Evolutionary conservation across 352 stramenopile genomes (phyloP).

Genomic region (Phytophthora multivora): DNA sequence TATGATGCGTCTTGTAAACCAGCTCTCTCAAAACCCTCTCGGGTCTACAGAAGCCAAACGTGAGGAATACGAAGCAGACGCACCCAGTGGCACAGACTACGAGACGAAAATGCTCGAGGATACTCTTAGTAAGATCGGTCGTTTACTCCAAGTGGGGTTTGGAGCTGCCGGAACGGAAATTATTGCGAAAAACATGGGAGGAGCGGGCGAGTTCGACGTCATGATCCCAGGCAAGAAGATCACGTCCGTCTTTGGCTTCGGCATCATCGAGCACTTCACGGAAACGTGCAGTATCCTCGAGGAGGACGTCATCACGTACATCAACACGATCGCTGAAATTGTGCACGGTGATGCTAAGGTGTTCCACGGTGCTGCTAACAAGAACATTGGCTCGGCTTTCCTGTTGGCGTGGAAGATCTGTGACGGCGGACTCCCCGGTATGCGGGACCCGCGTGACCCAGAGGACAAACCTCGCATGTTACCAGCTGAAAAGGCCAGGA

Average conservation of each 20-base stretch:
- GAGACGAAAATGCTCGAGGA: slow-evolving; percentile 97
- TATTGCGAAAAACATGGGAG: slow-evolving; percentile 97
- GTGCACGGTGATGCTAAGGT: slow-evolving; percentile 94
- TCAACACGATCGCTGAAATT: slow-evolving; percentile 97
- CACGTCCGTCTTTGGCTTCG: slow-evolving; percentile 96
- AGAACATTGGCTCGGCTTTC: slow-evolving; percentile 96
- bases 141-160: slow-evolving; percentile 96
- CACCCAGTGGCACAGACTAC: slow-evolving; percentile 67
- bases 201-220: slow-evolving; percentile 92
- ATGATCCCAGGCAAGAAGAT: slow-evolving; percentile 98
- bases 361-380: slow-evolving; percentile 96
- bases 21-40: slow-evolving; percentile 71
- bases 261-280: slow-evolving; percentile 96
- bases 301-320: slow-evolving; percentile 97
- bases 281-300: slow-evolving; percentile 92
- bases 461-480: slow-evolving; percentile 78
- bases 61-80: slow-evolving; percentile 80
- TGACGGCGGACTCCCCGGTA: slow-evolving; percentile 83
- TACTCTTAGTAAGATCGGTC: slow-evolving; percentile 94
- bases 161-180: slow-evolving; percentile 97
- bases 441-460: slow-evolving; percentile 81
- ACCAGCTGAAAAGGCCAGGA: slow-evolving; percentile 54
- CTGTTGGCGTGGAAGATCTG: slow-evolving; percentile 97
- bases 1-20: slow-evolving; percentile 91
- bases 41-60: slow-evolving; percentile 68